Percentiles rank a stretch among this genome's conserved stretches.
Conservation (phyloP, 1,284 basidiomycete genomes). For the Rhodotorula sp. region DNA sequence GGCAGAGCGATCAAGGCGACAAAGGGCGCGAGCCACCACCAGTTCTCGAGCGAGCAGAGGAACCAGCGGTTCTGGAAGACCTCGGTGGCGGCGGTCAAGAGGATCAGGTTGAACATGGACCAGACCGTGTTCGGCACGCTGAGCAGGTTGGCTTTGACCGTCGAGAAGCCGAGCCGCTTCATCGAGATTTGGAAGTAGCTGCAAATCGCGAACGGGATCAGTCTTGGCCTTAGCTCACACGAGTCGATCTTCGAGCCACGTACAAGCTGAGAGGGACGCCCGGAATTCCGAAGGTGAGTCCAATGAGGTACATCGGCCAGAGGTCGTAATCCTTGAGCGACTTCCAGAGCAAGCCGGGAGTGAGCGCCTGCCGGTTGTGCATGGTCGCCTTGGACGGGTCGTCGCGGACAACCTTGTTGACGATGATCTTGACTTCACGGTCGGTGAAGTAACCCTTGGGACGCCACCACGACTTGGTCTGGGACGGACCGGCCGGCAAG, state of each 20-base stretch:
- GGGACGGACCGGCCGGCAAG: conserved; percentile 48
- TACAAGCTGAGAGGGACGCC: neutral
- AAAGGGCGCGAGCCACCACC: conserved; percentile 28
- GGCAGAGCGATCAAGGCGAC: conserved; percentile 24
- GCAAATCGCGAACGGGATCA: neutral
- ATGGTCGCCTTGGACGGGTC: conserved; percentile 52
- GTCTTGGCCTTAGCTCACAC: neutral
- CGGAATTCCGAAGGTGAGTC: conserved; percentile 8
- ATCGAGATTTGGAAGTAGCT: conserved; percentile 26
- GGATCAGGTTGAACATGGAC: conserved; percentile 48
- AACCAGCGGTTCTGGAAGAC: conserved; percentile 42
- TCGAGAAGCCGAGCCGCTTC: conserved; percentile 46
- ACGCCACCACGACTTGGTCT: conserved; percentile 46
- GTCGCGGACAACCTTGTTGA: conserved; percentile 54
- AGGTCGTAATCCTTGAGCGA: conserved; percentile 51
- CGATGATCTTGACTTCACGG: conserved; percentile 53
- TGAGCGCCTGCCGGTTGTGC: conserved; percentile 53
- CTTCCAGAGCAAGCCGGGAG: conserved; percentile 33
- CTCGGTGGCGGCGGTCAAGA: conserved; percentile 44
- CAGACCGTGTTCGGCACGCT: conserved; percentile 47
- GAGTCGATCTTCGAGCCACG: neutral
- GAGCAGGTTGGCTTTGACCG: conserved; percentile 51
- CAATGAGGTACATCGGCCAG: conserved; percentile 17
- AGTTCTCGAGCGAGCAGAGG: conserved; percentile 23
- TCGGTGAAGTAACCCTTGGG: conserved; percentile 52